phyloP scores from a whole-genome alignment of 345 rosid genomes.

The Kandelia obovata region DNA sequence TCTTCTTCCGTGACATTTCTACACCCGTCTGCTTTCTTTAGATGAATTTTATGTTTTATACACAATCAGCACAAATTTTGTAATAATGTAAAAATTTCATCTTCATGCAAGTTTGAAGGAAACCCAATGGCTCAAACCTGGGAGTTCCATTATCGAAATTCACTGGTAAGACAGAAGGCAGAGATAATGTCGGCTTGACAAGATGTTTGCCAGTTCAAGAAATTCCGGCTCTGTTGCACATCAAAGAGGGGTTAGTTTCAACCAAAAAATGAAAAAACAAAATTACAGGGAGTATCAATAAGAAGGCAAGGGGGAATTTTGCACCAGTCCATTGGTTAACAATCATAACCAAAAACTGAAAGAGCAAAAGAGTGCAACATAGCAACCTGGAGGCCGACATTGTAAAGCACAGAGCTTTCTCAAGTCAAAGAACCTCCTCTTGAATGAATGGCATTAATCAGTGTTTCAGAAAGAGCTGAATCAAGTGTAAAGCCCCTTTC shows the following conservation, averaged over 20 bases:
- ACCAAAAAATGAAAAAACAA: constrained; percentile 14
- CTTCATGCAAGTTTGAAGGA: neutral
- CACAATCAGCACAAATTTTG: constrained; percentile 7
- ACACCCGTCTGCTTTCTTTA: neutral
- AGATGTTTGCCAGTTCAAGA: constrained; percentile 7
- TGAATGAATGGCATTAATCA: constrained; percentile 49
- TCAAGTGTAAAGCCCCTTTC: constrained; percentile 94
- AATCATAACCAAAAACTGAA: neutral
- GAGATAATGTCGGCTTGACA: constrained; percentile 13
- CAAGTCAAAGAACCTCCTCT: constrained; percentile 25
- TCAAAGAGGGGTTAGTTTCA: neutral
- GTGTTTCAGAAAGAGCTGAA: constrained; percentile 59
- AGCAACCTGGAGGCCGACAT: neutral
- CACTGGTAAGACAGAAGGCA: constrained; percentile 11
- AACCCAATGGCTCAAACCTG: constrained; percentile 36
- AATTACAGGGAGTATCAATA: neutral
- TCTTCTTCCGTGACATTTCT: too few relatives aligned
- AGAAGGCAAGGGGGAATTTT: neutral
- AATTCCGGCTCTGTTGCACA: constrained; percentile 7
- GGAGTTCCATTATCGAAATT: constrained; percentile 9
- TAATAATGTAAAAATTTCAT: neutral
- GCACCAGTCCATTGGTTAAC: neutral
- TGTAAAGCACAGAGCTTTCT: constrained; percentile 25
- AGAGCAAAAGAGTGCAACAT: neutral
- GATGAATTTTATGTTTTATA: neutral